These are phyloP conservation scores for Aspergillus tubingensis DNA, from an alignment of 2,329 filamentous ascomycete species.

Conservation along the genomic window DNA sequence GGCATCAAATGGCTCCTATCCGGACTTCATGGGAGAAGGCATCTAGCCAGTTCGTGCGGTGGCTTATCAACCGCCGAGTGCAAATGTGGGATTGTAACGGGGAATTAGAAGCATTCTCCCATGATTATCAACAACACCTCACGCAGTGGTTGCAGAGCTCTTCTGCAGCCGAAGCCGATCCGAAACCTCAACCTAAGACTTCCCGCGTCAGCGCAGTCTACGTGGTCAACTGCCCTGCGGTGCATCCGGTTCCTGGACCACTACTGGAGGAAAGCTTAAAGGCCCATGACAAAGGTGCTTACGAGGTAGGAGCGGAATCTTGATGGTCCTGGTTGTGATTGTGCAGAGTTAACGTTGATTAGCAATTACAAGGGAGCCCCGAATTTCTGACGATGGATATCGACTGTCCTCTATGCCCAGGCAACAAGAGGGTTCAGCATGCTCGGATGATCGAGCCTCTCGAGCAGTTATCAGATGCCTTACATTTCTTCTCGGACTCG, in stretches of 20 bases:
- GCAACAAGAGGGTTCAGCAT: conserved; percentile 33
- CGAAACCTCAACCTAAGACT: conserved; percentile 5
- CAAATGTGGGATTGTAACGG: conserved; percentile 31
- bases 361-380: conserved; percentile 24
- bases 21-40: conserved; percentile 21
- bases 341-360: neutral
- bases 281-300: conserved; percentile 32
- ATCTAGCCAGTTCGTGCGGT: conserved; percentile 23
- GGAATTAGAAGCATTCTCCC: conserved; percentile 26
- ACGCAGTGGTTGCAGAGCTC: conserved; percentile 34
- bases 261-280: conserved; percentile 35
- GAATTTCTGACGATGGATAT: conserved; percentile 26
- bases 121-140: conserved; percentile 29
- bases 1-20: conserved; percentile 19
- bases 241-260: conserved; percentile 34
- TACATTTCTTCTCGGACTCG: conserved; percentile 22
- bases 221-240: conserved; percentile 37
- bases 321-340: neutral
- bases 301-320: conserved; percentile 26
- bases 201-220: conserved; percentile 24
- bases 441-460: conserved; percentile 39
- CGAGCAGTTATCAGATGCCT: conserved; percentile 25
- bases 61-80: conserved; percentile 31
- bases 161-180: conserved; percentile 13
- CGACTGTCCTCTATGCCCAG: conserved; percentile 34